Conservation (phyloP, 2,329 filamentous ascomycete species). For the Zymoseptoria crescenta region DNA sequence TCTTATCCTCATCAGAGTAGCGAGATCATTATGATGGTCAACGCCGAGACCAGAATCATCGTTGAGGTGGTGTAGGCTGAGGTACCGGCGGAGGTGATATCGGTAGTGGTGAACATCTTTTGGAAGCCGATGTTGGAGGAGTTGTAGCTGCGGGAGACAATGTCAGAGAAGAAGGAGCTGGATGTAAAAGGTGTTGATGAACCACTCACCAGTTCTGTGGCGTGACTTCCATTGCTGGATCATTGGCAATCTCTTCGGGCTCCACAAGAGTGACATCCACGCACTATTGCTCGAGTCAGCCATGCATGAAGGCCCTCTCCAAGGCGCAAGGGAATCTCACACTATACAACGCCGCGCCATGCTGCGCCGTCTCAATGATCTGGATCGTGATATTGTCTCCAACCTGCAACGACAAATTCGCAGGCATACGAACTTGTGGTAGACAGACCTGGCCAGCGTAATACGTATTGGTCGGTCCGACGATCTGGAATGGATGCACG, state of each 20-base stretch:
- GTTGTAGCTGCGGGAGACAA: constrained; percentile 52
- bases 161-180: background rate
- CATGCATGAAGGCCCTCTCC: background rate
- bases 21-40: background rate
- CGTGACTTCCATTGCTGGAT: constrained; percentile 53
- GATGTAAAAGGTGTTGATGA: background rate
- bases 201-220: constrained; percentile 57
- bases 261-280: constrained; percentile 90
- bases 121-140: constrained; percentile 67
- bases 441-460: constrained; percentile 78
- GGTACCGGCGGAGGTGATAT: constrained; percentile 15
- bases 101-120: constrained; percentile 58
- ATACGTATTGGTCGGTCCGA: constrained; percentile 71
- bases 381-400: constrained; percentile 93
- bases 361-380: constrained; percentile 71
- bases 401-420: constrained; percentile 56
- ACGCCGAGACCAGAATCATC: background rate
- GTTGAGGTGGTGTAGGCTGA: background rate
- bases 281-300: constrained; percentile 50
- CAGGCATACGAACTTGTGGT: constrained; percentile 78
- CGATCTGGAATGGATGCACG: constrained; percentile 71
- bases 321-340: constrained; percentile 42
- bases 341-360: constrained; percentile 76
- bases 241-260: constrained; percentile 58
- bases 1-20: background rate